Percentiles rank a stretch among this genome's conserved stretches.
Conservation (phyloP, 2,329 filamentous ascomycete species). For the Pyrenochaeta sp. region DNA sequence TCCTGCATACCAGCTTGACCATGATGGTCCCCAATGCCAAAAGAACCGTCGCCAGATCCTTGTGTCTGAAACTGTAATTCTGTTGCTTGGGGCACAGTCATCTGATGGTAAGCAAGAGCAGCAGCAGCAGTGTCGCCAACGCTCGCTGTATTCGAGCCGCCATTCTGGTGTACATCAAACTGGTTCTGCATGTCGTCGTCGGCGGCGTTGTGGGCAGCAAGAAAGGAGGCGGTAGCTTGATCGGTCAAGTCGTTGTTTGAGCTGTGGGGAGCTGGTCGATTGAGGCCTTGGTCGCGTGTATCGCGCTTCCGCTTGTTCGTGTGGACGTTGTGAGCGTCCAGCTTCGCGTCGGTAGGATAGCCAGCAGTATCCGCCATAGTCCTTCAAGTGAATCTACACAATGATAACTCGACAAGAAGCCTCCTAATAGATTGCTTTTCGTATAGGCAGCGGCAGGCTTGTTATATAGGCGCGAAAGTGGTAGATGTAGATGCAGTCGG, state of each 20-base stretch:
- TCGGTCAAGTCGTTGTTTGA: constrained; percentile 47
- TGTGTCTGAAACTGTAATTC: constrained; percentile 62
- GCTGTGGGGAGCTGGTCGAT: constrained; percentile 46
- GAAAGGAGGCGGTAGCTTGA: constrained; percentile 50
- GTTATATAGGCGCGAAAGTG: neutral
- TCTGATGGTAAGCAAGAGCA: constrained; percentile 61
- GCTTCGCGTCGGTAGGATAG: constrained; percentile 48
- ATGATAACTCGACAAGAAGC: constrained; percentile 11
- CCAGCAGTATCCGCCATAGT: constrained; percentile 51
- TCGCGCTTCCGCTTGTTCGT: constrained; percentile 59
- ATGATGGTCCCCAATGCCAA: constrained; percentile 55
- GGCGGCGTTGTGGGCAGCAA: constrained; percentile 51
- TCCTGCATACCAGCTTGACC: constrained; percentile 49
- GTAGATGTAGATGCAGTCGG: constrained; percentile 7
- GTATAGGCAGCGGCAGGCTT: constrained; percentile 7
- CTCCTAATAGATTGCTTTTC: constrained; percentile 12
- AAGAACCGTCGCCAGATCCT: constrained; percentile 54
- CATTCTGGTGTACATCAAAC: constrained; percentile 61
- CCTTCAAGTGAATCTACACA: constrained; percentile 4
- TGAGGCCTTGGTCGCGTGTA: constrained; percentile 53
- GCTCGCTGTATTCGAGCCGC: constrained; percentile 58
- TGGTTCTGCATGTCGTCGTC: constrained; percentile 54
- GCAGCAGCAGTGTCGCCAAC: constrained; percentile 69
- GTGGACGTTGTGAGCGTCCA: constrained; percentile 40
- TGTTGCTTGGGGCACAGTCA: constrained; percentile 65